Evolutionary conservation across 306 rosid genomes (phyloP).

Genomic region (Vigna radiata): DNA sequence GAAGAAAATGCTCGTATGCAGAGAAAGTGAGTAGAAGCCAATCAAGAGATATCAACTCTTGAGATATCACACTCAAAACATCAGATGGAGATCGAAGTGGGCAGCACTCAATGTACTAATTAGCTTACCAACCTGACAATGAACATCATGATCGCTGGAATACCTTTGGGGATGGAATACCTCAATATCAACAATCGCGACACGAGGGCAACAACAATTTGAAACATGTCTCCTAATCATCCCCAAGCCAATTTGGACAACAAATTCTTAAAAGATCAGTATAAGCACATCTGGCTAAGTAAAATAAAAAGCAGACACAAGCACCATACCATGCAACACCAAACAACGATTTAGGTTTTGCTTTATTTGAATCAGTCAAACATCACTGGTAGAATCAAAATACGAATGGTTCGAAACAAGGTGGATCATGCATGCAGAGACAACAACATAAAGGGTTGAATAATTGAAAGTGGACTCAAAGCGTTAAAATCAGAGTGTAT

Average conservation of each 20-base stretch:
- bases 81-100: no score
- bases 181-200: not conserved
- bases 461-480: not conserved
- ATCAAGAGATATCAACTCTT: no score
- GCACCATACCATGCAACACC: not conserved
- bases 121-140: no score
- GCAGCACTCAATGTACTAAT: no score
- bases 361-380: not conserved
- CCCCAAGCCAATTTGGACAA: not conserved
- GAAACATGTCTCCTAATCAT: not conserved
- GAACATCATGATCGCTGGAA: no score
- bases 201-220: not conserved
- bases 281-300: slow-evolving; percentile 3
- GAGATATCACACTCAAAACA: no score
- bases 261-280: slow-evolving; percentile 3
- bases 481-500: not conserved
- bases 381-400: not conserved
- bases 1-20: no score
- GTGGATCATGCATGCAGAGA: not conserved
- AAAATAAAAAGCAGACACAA: not conserved
- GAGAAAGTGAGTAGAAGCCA: no score
- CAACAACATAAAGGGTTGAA: not conserved
- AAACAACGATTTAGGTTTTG: not conserved
- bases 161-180: no score
- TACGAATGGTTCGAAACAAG: not conserved